Evolutionary conservation across 176 grass and related monocot species (phyloP), one percentile per base, ranked within the genome.

Genomic region (Musa schizocarpa): DNA sequence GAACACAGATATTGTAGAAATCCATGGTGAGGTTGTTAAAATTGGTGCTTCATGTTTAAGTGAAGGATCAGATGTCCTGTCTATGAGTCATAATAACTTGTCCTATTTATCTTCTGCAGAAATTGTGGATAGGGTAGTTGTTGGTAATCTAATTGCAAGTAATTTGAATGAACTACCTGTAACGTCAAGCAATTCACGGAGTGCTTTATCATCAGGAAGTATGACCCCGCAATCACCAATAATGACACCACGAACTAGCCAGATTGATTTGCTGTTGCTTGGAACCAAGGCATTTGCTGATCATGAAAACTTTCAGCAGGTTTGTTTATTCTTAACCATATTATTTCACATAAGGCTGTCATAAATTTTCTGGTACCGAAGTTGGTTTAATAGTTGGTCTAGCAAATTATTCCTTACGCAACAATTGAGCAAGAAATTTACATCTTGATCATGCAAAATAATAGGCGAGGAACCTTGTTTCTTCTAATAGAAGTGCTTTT

Each of bases 241-340:
- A 51, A 27, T 86, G 77, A 92, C 95, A 75, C 90, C 95, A 26
- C 82, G 80, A 68, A 91, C 84, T 29, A 88, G 81, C 76, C 88
- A 91, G 66, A 82, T 86, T 50, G 89, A 91, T 55, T 83, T 86
- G 68, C 82, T 91, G 50, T 80, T 93, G 56, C 83, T 78, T 81
- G 81, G 87, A 78, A 76, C 86, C 71, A 87, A 79, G 81, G 82
- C 77, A 57, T 88, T 97, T 56, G 76, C 84, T 12, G 87, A 97
- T 65, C 81, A 93, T 63, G 93, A 97, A 83, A 91, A 84, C 71
- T 89, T 87, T 83, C 95, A 99, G 85, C 95, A 99, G 87, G 90
- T 93, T 64, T 56, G 61, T 71, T 17, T n/a, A 63, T 68, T 13
- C 53, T 49, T 76, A 11, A 21, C 23, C 8, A 14, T 20, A n/a